Evolutionary conservation across 495 filamentous ascomycete species (phyloP).

Genomic region (Aspergillus egyptiacus): DNA sequence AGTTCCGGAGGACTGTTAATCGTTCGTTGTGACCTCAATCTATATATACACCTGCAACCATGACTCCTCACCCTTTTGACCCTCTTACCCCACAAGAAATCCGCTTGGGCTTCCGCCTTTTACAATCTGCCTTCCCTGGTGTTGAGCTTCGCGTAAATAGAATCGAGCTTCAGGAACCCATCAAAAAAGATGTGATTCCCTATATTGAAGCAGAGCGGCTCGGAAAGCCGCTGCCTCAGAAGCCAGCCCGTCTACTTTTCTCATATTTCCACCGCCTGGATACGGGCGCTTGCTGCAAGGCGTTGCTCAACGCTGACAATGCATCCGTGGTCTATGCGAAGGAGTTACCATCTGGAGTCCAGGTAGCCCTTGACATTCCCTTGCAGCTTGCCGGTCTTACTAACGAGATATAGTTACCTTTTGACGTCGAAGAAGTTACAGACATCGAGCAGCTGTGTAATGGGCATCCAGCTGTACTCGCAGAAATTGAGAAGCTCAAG

Average conservation of each 20-base stretch:
- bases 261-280: constrained; percentile 39
- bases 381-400: not conserved
- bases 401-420: constrained; percentile 26
- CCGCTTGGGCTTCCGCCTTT: constrained; percentile 32
- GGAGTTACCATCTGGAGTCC: constrained; percentile 37
- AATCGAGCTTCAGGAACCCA: constrained; percentile 41
- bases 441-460: constrained; percentile 39
- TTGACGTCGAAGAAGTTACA: constrained; percentile 38
- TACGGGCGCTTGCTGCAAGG: constrained; percentile 38
- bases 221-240: constrained; percentile 27
- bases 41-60: constrained; percentile 5
- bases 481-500: constrained; percentile 39
- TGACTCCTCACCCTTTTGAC: constrained; percentile 38
- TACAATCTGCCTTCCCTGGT: constrained; percentile 36
- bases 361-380: constrained; percentile 20
- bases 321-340: constrained; percentile 34
- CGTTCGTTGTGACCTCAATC: not conserved
- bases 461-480: constrained; percentile 35
- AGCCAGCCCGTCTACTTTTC: constrained; percentile 36
- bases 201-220: constrained; percentile 39
- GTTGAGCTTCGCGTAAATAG: constrained; percentile 40
- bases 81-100: constrained; percentile 41
- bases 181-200: constrained; percentile 37
- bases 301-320: constrained; percentile 38
- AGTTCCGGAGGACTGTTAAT: too few species aligned